Evolutionary conservation across 257 asterid genomes (phyloP).

Genomic region (Buddleja alternifolia): DNA sequence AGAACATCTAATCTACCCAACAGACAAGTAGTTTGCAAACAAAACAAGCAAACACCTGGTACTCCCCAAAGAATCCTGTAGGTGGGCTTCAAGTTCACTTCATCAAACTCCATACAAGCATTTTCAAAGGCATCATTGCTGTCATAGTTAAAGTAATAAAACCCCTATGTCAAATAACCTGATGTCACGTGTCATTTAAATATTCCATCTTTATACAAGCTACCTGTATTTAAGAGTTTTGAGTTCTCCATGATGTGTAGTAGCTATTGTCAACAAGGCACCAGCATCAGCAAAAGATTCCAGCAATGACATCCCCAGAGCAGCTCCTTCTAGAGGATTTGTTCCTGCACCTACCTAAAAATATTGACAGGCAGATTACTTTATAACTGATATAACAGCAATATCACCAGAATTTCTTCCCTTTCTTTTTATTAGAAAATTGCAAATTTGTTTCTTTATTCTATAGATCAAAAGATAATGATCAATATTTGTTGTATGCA

Average conservation of each 20-base stretch:
- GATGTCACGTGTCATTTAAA: constrained; percentile 20
- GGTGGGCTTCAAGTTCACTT: constrained; percentile 88
- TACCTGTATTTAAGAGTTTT: constrained; percentile 97
- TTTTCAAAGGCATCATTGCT: constrained; percentile 87
- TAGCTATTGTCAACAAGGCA: constrained; percentile 79
- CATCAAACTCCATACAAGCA: constrained; percentile 99
- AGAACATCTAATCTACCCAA: constrained; percentile 21
- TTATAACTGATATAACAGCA: constrained; percentile 4
- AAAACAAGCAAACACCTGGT: constrained; percentile 66
- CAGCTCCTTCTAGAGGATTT: constrained; percentile 98
- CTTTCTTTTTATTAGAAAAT: constrained; percentile 7
- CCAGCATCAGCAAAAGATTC: constrained; percentile 90
- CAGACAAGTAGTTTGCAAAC: constrained; percentile 12
- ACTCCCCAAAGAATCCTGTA: constrained; percentile 98
- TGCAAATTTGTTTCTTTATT: constrained; percentile 16
- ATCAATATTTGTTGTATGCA: constrained; percentile 3
- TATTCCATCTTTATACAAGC: constrained; percentile 29
- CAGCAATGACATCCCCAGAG: constrained; percentile 92
- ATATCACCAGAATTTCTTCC: constrained; percentile 17
- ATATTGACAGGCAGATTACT: constrained; percentile 9
- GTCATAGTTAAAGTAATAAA: constrained; percentile 41
- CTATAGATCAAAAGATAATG: neutral
- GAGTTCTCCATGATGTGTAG: constrained; percentile 98
- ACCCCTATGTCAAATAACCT: constrained; percentile 32
- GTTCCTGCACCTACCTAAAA: constrained; percentile 98